Evolutionary conservation across 768 basidiomycete genomes (phyloP), one percentile per base, ranked within the genome.

Genomic region (Suillus discolor): DNA sequence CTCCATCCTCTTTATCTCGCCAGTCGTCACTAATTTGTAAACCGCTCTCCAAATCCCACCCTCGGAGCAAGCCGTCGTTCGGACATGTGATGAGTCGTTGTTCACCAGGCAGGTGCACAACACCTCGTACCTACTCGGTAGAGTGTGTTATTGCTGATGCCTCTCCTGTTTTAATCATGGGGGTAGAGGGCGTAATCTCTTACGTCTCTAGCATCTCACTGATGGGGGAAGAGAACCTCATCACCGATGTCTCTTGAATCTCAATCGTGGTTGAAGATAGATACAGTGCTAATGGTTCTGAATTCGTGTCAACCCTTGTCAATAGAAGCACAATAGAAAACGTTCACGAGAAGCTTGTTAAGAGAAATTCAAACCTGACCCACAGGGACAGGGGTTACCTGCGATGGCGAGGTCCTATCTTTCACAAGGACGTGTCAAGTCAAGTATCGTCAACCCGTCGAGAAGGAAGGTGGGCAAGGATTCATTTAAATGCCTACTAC

Each of bases 11-110:
- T 18, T 60, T 25, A 42, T 60, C 41, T 42, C 25, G 39, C 39
- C 18, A 60, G 18, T 42, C 18, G 25, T 42, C 39, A 3, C 39
- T 39, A 31, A 28, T 60, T 2, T 42, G 25, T 38, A 60, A 28
- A 42, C 41, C 18, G 2, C 59, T 39, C 39, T 60, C 39, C 39
- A 60, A 16, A 28, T 60, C 11, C 18, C 18, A 60, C 57, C 11
- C 25, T 60, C 57, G 39, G 41, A 60, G 59, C 36, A 25, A 60
- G 39, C 57, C 57, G 16, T 42, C 39, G 7, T 60, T 60, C 18
- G 39, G 28, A 20, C 59, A 60, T 60, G 39, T 42, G 25, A 60
- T 42, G 28, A 60, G 11, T 20, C 25, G 39, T 28, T 41, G 57
- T 59, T 25, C 57, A 15, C 15, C 38, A 59, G n/a, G 57, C 2